These are phyloP conservation scores for Withania somnifera DNA, from an alignment of 305 asterid species.

Conservation along the genomic window DNA sequence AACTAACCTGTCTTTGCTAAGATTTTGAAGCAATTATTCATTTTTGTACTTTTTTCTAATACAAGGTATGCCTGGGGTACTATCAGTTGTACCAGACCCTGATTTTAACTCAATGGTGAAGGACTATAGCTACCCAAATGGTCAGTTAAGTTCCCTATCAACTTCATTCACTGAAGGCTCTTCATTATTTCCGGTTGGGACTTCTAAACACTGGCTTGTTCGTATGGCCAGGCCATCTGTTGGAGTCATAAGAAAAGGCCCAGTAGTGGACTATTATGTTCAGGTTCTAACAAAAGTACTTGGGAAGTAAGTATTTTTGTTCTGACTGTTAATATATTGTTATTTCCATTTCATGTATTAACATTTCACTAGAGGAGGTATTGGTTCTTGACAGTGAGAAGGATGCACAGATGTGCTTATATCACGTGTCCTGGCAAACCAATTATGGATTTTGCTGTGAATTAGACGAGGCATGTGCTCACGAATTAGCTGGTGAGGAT, in stretches of 20 bases:
- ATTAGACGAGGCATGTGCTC: slow-evolving; percentile 63
- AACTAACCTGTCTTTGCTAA: background rate
- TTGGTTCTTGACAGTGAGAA: slow-evolving; percentile 39
- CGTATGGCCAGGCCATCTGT: slow-evolving; percentile 53
- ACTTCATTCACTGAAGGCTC: slow-evolving; percentile 15
- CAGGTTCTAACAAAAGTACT: slow-evolving; percentile 61
- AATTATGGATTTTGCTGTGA: slow-evolving; percentile 78
- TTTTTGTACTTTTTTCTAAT: background rate
- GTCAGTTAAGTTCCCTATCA: slow-evolving; percentile 19
- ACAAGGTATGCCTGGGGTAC: slow-evolving; percentile 51
- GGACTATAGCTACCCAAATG: slow-evolving; percentile 33
- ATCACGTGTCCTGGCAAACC: slow-evolving; percentile 63
- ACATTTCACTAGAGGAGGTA: slow-evolving; percentile 8
- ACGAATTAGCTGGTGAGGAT: slow-evolving; percentile 61
- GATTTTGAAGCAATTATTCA: background rate
- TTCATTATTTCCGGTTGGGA: slow-evolving; percentile 48
- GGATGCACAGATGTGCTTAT: slow-evolving; percentile 91
- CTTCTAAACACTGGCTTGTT: slow-evolving; percentile 65
- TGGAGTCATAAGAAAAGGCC: slow-evolving; percentile 48
- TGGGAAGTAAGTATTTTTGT: slow-evolving; percentile 55
- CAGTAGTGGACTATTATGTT: slow-evolving; percentile 65
- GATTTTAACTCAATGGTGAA: slow-evolving; percentile 41
- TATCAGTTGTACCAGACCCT: slow-evolving; percentile 57
- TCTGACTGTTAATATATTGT: background rate
- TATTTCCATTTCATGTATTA: background rate